Evolutionary conservation across 331 rosid genomes (phyloP).

Genomic region (Cydonia oblonga): DNA sequence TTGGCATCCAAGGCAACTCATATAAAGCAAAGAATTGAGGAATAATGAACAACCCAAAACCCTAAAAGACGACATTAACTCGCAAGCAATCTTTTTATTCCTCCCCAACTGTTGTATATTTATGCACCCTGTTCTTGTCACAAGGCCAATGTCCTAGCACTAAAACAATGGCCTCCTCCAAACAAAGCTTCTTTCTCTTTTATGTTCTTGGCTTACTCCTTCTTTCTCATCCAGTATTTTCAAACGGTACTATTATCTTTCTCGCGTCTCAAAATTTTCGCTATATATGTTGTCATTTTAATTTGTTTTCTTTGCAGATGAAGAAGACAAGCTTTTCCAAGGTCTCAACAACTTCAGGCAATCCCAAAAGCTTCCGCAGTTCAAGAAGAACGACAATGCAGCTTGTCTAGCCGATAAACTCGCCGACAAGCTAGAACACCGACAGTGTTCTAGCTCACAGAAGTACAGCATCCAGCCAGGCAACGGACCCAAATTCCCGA

Average conservation of each 20-base stretch:
- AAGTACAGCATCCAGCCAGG: conserved; percentile 15
- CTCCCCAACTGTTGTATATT: background rate
- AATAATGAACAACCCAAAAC: no score
- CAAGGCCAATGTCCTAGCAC: background rate
- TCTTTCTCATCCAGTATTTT: conserved; percentile 24
- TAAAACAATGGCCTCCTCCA: conserved; percentile 21
- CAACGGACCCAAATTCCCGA: background rate
- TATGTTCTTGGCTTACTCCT: conserved; percentile 13
- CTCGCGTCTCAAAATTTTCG: background rate
- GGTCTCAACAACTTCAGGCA: conserved; percentile 33
- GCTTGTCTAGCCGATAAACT: conserved; percentile 31
- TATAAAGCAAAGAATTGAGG: conserved; percentile 1
- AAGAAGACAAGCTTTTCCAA: conserved; percentile 22
- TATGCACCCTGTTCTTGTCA: background rate
- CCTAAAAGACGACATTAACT: background rate
- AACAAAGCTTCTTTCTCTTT: conserved; percentile 18
- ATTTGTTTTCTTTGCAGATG: background rate
- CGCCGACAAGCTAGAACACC: conserved; percentile 16
- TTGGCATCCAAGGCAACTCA: conserved; percentile 2
- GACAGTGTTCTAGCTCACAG: conserved; percentile 3
- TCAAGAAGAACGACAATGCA: conserved; percentile 5
- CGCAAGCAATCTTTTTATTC: background rate
- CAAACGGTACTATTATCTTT: conserved; percentile 9
- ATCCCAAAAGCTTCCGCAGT: conserved; percentile 11
- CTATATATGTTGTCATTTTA: no score